Base-by-base conservation (phyloP, 768 basidiomycete species). In the Lactarius evosmus region DNA sequence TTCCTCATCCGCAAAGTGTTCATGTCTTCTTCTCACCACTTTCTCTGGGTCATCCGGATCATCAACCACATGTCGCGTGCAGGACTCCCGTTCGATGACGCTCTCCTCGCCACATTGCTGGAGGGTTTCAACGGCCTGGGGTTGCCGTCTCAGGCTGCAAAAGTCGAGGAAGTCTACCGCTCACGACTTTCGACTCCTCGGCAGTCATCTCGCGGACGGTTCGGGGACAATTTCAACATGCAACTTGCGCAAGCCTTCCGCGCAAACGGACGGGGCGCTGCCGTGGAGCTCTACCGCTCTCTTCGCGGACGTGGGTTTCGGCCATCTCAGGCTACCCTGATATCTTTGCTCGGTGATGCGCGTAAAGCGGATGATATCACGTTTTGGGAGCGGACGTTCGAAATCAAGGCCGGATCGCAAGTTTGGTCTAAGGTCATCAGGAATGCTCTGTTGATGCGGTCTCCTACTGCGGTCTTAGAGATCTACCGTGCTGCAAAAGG, bases 371-470 rank as follows among this genome's bases (percentile, higher is more conserved):
- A 53, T 30, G 62, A 63, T 22, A 27, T 69, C 16, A 3, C 55
- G 29, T 70, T 73, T 30, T 76, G 79, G 61, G 78, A 83, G 61
- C 67, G 74, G 32, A 74, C 73, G 16, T 74, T 86, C 7, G 72
- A 71, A 22, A 58, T 83, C 56, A 71, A 72, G 51, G 78, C 81
- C 25, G 75, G 75, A 9, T 74, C 77, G 0, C 66, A 74, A 16
- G 82, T 83, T 36, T 89, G 87, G 81, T 78, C 82, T 5, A 74
- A 80, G 58, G 70, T 90, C 36, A 78, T 91, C 63, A 70, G 72
- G 50, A 87, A 88, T 66, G 76, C 76, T 46, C 70, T 82, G 54
- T 77, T 76, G 14, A 66, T 73, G 1, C 76, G 75, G 19, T 73
- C 80, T 53, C 58, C 78, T 7, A 22, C 65, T 1, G 73, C 77